Evolutionary conservation across 768 basidiomycete genomes (phyloP).

Genomic region (Leucogyrophana mollusca): DNA sequence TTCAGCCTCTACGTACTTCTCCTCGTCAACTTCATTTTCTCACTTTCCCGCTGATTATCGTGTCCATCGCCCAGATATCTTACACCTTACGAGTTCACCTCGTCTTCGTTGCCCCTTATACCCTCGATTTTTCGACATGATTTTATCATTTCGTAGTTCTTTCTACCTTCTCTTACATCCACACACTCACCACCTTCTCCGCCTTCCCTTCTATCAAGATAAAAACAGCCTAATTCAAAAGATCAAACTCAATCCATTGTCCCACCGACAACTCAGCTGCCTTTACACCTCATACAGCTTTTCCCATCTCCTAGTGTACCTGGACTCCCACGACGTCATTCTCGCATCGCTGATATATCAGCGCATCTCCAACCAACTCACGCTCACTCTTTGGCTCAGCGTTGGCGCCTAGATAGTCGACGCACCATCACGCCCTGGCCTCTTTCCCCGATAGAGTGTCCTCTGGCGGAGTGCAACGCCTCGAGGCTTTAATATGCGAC

Average conservation of each 20-base stretch:
- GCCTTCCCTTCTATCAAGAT: constrained; percentile 4
- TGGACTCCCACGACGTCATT: constrained; percentile 7
- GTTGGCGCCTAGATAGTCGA: constrained; percentile 7
- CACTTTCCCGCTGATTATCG: no score
- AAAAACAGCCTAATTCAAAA: constrained; percentile 10
- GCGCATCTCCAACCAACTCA: not conserved
- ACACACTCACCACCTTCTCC: constrained; percentile 4
- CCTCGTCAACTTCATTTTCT: no score
- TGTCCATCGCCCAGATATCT: no score
- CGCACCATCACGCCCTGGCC: not conserved
- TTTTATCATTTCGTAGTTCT: constrained; percentile 2
- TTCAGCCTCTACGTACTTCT: no score
- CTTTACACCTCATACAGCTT: constrained; percentile 1
- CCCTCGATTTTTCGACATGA: constrained; percentile 4
- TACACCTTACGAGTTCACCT: no score
- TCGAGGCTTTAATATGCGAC: constrained; percentile 23
- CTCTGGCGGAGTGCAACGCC: constrained; percentile 12
- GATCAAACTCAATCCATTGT: not conserved
- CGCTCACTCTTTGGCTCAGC: not conserved
- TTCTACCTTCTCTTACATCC: constrained; percentile 7
- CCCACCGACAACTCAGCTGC: not conserved
- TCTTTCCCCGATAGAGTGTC: constrained; percentile 13
- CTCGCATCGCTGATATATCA: not conserved
- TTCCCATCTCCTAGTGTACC: not conserved
- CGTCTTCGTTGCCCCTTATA: constrained; percentile 1